These are phyloP conservation scores for Helotiales sp. DNA, from an alignment of 2,329 filamentous ascomycete genomes.

Conservation along the genomic window DNA sequence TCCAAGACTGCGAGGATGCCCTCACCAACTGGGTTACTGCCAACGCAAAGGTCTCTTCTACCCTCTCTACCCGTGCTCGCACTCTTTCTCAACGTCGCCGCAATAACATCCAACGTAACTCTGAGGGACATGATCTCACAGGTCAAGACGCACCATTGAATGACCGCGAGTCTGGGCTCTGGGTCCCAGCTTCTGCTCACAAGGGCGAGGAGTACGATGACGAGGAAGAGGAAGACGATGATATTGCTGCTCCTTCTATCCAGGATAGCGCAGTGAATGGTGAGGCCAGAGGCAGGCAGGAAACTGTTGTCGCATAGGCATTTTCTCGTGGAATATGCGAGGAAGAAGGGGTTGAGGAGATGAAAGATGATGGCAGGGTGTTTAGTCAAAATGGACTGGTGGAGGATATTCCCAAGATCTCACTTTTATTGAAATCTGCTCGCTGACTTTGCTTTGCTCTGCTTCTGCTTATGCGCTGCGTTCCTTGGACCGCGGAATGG, in stretches of 20 bases:
- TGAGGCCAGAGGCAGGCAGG: conserved; percentile 54
- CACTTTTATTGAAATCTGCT: conserved; percentile 12
- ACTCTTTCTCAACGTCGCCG: conserved; percentile 84
- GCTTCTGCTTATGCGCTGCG: background rate
- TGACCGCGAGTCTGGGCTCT: conserved; percentile 74
- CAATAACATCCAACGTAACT: conserved; percentile 66
- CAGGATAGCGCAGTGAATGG: conserved; percentile 55
- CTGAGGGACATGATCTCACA: conserved; percentile 78
- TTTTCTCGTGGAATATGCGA: background rate
- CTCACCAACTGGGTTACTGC: conserved; percentile 95
- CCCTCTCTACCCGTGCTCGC: conserved; percentile 83
- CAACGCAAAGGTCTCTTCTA: conserved; percentile 84
- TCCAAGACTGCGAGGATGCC: conserved; percentile 97
- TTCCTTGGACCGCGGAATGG: background rate
- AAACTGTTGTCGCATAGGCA: conserved; percentile 41
- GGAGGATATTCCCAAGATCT: conserved; percentile 31
- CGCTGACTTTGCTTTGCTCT: conserved; percentile 1
- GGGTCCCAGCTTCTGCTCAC: conserved; percentile 73
- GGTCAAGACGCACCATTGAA: conserved; percentile 78
- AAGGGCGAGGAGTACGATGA: conserved; percentile 59
- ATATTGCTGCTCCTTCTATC: conserved; percentile 48
- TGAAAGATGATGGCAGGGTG: conserved; percentile 1
- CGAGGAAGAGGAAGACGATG: conserved; percentile 65
- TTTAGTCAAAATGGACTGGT: conserved; percentile 22
- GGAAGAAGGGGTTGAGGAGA: conserved; percentile 1